A percentile compares a stretch with the other conserved stretches of the same genome.
phyloP scores from a whole-genome alignment of 2,329 filamentous ascomycete species.

The Xylariales sp. region DNA sequence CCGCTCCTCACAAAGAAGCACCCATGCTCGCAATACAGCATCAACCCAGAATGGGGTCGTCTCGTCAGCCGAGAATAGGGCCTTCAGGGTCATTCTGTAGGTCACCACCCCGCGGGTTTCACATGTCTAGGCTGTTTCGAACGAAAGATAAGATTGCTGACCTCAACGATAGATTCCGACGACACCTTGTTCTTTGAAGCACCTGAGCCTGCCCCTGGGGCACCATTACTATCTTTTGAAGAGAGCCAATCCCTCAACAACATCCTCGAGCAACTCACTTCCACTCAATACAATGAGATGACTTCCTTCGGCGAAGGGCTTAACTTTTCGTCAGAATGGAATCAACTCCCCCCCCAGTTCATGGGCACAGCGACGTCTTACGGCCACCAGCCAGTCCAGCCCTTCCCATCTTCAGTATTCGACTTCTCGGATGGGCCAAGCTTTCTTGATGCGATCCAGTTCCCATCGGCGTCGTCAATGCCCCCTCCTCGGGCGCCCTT shows the following conservation, averaged over 20 bases:
- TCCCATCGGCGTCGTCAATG: slow-evolving; percentile 17
- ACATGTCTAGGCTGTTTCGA: too few relatives aligned
- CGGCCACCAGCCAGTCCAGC: slow-evolving; percentile 43
- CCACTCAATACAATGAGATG: slow-evolving; percentile 43
- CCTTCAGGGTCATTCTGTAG: too few relatives aligned
- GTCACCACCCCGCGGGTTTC: too few relatives aligned
- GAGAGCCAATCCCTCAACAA: slow-evolving; percentile 54
- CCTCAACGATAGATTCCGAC: too few relatives aligned
- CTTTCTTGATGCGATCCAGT: slow-evolving; percentile 21
- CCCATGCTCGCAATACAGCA: slow-evolving; percentile 54
- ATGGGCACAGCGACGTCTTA: slow-evolving; percentile 63
- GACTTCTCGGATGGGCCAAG: slow-evolving; percentile 17
- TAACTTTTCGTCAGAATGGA: slow-evolving; percentile 47
- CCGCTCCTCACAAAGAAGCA: slow-evolving; percentile 23
- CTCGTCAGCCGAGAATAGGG: slow-evolving; percentile 52
- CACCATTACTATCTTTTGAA: slow-evolving; percentile 59
- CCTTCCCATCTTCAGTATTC: slow-evolving; percentile 20
- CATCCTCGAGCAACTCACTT: slow-evolving; percentile 53
- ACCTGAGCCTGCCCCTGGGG: slow-evolving; percentile 60
- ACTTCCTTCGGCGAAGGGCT: slow-evolving; percentile 49
- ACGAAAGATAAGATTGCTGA: too few relatives aligned
- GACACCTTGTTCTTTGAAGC: slow-evolving; percentile 40
- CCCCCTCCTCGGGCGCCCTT: slow-evolving; percentile 14
- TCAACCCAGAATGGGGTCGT: slow-evolving; percentile 58
- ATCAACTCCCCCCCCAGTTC: slow-evolving; percentile 58